Percentiles rank a stretch among this genome's conserved stretches.
Evolutionary conservation across 2,329 filamentous ascomycete genomes (phyloP).

Genomic region (Aspergillus sp.): DNA sequence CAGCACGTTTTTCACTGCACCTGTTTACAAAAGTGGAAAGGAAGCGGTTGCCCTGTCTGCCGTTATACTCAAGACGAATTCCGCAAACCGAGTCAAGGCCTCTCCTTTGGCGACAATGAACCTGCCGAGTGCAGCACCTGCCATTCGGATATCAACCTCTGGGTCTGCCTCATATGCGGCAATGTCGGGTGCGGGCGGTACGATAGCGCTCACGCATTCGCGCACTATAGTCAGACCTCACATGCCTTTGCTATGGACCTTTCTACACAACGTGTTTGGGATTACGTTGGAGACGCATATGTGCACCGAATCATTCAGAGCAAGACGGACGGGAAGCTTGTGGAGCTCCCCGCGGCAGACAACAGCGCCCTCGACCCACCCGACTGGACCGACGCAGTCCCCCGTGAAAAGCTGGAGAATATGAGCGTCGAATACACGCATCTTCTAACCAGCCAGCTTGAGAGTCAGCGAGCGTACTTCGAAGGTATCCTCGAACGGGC

Average conservation of each 20-base stretch:
- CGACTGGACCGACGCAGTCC: slow-evolving; percentile 51
- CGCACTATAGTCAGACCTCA: slow-evolving; percentile 85
- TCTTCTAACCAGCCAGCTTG: slow-evolving; percentile 87
- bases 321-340: slow-evolving; percentile 88
- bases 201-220: slow-evolving; percentile 89
- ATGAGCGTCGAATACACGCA: slow-evolving; percentile 96
- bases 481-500: slow-evolving; percentile 89
- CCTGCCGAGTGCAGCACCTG: slow-evolving; percentile 73
- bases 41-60: slow-evolving; percentile 91
- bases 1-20: slow-evolving; percentile 98
- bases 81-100: slow-evolving; percentile 51
- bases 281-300: slow-evolving; percentile 94
- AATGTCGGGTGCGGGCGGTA: slow-evolving; percentile 93
- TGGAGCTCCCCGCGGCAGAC: slow-evolving; percentile 75
- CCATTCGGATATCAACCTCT: slow-evolving; percentile 79
- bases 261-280: slow-evolving; percentile 94
- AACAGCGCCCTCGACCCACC: slow-evolving; percentile 48
- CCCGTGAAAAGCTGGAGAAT: slow-evolving; percentile 68
- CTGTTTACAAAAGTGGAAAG: slow-evolving; percentile 95
- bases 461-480: slow-evolving; percentile 90
- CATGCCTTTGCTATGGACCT: slow-evolving; percentile 95
- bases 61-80: slow-evolving; percentile 76
- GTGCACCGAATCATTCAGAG: slow-evolving; percentile 94
- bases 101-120: slow-evolving; percentile 58
- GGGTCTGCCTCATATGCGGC: slow-evolving; percentile 94